Conservation (phyloP, 2,329 filamentous ascomycete genomes). For the Phaeosphaeria sp. region DNA sequence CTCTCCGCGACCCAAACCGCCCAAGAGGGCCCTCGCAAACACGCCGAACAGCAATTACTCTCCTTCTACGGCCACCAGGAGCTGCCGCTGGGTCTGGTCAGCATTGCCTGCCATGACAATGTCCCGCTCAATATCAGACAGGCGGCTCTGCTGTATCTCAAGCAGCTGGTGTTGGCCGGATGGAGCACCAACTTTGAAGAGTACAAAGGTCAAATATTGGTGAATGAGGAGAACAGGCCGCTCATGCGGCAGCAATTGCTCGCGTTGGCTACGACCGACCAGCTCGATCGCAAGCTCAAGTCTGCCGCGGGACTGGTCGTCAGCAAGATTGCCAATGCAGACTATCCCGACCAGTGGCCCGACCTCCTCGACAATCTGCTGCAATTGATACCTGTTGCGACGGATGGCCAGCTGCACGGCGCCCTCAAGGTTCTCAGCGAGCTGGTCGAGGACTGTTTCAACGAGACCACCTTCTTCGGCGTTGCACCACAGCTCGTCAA, state of each 20-base stretch:
- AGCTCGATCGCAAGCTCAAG: slow-evolving; percentile 83
- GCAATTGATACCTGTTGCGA: slow-evolving; percentile 75
- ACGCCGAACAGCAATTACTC: slow-evolving; percentile 83
- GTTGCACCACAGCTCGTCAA: slow-evolving; percentile 86
- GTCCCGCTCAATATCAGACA: slow-evolving; percentile 80
- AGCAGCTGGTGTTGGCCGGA: slow-evolving; percentile 81
- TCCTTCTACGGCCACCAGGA: slow-evolving; percentile 70
- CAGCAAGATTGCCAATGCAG: slow-evolving; percentile 90
- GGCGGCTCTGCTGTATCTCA: slow-evolving; percentile 78
- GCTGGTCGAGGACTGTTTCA: slow-evolving; percentile 90
- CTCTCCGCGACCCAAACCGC: slow-evolving; percentile 85
- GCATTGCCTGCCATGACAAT: slow-evolving; percentile 78
- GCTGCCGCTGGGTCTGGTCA: slow-evolving; percentile 80
- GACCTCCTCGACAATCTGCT: slow-evolving; percentile 82
- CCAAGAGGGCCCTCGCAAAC: slow-evolving; percentile 77
- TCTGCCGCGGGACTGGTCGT: slow-evolving; percentile 86
- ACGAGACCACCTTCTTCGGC: slow-evolving; percentile 91
- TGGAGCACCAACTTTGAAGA: slow-evolving; percentile 82
- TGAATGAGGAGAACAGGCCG: slow-evolving; percentile 75
- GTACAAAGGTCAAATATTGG: slow-evolving; percentile 69
- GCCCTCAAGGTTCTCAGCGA: slow-evolving; percentile 87
- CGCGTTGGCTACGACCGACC: slow-evolving; percentile 76
- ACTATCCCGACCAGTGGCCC: slow-evolving; percentile 97
- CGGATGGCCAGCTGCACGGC: slow-evolving; percentile 83
- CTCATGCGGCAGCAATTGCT: slow-evolving; percentile 77